These are phyloP conservation scores for Xerocomus amazonicus DNA, from an alignment of 1,284 basidiomycete species.

Conservation along the genomic window DNA sequence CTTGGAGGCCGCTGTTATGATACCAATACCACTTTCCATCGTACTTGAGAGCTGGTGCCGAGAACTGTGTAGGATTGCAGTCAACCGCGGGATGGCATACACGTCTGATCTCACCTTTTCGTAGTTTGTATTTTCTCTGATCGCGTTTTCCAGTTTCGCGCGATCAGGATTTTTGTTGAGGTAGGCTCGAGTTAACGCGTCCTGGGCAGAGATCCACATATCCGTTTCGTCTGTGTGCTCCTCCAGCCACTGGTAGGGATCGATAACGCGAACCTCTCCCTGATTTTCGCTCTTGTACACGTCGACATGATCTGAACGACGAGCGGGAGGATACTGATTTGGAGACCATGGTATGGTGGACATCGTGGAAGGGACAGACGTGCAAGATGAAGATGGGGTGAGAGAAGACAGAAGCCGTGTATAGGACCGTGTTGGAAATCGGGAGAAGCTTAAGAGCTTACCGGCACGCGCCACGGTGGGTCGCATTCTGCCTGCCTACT, in stretches of 20 bases:
- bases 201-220: slow-evolving; percentile 62
- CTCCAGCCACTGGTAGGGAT: slow-evolving; percentile 78
- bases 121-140: slow-evolving; percentile 66
- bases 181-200: slow-evolving; percentile 54
- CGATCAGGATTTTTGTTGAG: slow-evolving; percentile 61
- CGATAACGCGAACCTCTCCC: slow-evolving; percentile 58
- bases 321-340: slow-evolving; percentile 57
- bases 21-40: slow-evolving; percentile 78
- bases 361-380: slow-evolving; percentile 17
- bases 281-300: slow-evolving; percentile 60
- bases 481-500: slow-evolving; percentile 11
- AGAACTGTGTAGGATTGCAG: slow-evolving; percentile 44
- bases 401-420: slow-evolving; percentile 12
- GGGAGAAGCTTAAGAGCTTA: slow-evolving; percentile 20
- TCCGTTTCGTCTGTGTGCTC: slow-evolving; percentile 58
- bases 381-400: slow-evolving; percentile 22
- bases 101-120: slow-evolving; percentile 49
- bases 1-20: slow-evolving; percentile 68
- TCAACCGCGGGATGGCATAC: neutral
- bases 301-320: slow-evolving; percentile 64
- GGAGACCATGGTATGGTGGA: slow-evolving; percentile 38
- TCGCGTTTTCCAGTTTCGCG: slow-evolving; percentile 53
- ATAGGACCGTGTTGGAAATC: slow-evolving; percentile 10
- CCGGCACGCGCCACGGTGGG: slow-evolving; percentile 14
- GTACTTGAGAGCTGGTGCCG: slow-evolving; percentile 54